A percentile compares a stretch with the other conserved stretches of the same genome.
Conservation (phyloP, 148 eudicot species). For the Rhododendron ovatum region DNA sequence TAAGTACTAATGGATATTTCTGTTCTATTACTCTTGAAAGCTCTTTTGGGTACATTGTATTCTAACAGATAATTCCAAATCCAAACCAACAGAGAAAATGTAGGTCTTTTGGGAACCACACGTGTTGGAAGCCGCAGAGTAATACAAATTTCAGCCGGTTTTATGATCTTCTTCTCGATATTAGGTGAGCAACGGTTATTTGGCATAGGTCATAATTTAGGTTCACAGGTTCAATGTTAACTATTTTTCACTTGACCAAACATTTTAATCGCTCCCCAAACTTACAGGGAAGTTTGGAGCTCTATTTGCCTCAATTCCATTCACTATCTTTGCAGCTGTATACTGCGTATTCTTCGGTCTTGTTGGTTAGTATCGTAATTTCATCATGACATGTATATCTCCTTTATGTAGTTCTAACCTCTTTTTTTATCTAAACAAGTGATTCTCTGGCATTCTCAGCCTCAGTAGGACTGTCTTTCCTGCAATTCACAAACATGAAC, state of each 20-base stretch:
- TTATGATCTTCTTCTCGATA: conserved; percentile 95
- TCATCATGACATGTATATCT: not conserved
- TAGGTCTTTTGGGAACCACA: conserved; percentile 93
- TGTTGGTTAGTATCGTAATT: conserved; percentile 53
- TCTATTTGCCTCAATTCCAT: conserved; percentile 93
- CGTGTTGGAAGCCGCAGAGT: conserved; percentile 97
- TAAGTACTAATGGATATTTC: conserved; percentile 25
- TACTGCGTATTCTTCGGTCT: conserved; percentile 93
- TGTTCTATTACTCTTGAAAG: not conserved
- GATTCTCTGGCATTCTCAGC: conserved; percentile 37
- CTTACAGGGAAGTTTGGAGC: conserved; percentile 94
- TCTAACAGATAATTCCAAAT: conserved; percentile 11
- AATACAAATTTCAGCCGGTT: conserved; percentile 94
- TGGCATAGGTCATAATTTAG: not conserved
- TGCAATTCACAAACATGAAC: conserved; percentile 99
- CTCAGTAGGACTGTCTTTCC: conserved; percentile 86
- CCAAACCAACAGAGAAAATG: conserved; percentile 68
- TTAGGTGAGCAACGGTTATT: conserved; percentile 27
- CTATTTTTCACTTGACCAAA: not conserved
- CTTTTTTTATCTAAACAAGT: not conserved
- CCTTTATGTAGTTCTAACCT: not conserved
- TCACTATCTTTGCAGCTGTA: conserved; percentile 86
- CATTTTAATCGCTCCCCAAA: not conserved
- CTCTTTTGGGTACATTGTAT: not conserved
- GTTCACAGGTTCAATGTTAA: not conserved